Evolutionary conservation across 1,284 basidiomycete species (phyloP), one percentile per base, ranked within the genome.

Genomic region (Apiotrichum laibachii): DNA sequence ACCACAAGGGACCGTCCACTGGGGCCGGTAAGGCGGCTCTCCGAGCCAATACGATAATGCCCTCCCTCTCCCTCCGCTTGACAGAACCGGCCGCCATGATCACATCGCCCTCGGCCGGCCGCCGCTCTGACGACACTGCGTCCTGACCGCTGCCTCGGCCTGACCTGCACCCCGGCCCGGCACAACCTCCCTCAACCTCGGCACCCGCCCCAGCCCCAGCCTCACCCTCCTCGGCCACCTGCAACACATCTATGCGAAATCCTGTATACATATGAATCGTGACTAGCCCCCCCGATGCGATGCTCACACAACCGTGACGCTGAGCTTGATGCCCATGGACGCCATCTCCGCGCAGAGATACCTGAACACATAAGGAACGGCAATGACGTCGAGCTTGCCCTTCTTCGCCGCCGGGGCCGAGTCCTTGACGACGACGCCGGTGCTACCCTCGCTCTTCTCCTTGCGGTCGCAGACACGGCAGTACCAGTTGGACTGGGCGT

Each of bases 381-480:
- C 95, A 55, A 97, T 86, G 47, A 97, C 88, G 75, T 96, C 94
- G 75, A 96, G 84, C 69, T 92, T 86, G 6, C 88, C 86, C 57
- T 71, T 68, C 22, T 57, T 61, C 26, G n/a, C 16, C 26, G 37
- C 33, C 43, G 43, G 19, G 8, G 51, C 35, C n/a, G 43, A 21
- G 31, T 19, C 67, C 52, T 62, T 66, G 50, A 68, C 67, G 9
- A 62, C 58, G 18, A 71, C 67, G n/a, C 66, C 64, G 12, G 69
- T 64, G 19, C 33, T 55, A 39, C 60, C 64, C 5, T 52, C 61
- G 22, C 58, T 53, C 37, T 21, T 50, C 64, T 66, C 82, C 62
- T 85, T 81, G 60, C 87, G 85, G 48, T 86, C 85, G 78, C 93
- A 97, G n/a, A 91, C 84, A 60, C 93, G 83, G 76, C 93, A 97